These are phyloP conservation scores for Ustilago cynodontis DNA, from an alignment of 1,284 basidiomycete genomes.

Conservation along the genomic window DNA sequence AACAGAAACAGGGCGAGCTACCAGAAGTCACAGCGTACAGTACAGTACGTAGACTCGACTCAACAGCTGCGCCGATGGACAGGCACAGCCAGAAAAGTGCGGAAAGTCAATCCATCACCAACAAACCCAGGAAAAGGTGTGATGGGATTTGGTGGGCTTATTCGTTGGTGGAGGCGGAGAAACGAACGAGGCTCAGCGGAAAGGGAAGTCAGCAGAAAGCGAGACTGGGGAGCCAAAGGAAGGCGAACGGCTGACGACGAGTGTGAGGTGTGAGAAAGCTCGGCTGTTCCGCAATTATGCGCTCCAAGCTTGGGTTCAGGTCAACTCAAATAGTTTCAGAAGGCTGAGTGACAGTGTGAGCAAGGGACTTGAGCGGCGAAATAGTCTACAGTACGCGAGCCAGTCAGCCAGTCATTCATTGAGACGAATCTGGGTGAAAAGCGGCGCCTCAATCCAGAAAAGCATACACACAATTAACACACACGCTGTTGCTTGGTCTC, in stretches of 20 bases:
- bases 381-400: background rate
- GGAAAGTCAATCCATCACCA: constrained; percentile 10
- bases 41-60: background rate
- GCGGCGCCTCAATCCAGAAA: constrained; percentile 4
- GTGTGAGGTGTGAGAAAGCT: background rate
- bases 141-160: background rate
- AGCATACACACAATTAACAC: background rate
- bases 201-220: background rate
- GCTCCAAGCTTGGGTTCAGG: constrained; percentile 1
- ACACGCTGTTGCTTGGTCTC: background rate
- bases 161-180: constrained; percentile 18
- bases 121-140: background rate
- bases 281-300: background rate
- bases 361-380: background rate
- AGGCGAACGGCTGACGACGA: background rate
- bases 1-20: too few species aligned
- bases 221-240: background rate
- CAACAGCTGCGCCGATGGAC: constrained; percentile 11
- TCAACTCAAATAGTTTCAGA: constrained; percentile 2
- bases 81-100: constrained; percentile 17
- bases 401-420: background rate
- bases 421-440: background rate
- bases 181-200: constrained; percentile 4
- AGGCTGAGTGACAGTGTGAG: background rate
- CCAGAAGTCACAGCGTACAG: background rate